Percentiles rank a stretch among this genome's conserved stretches.
Evolutionary conservation across 352 stramenopile species (phyloP).

Genomic region (Pythium sukuiense): DNA sequence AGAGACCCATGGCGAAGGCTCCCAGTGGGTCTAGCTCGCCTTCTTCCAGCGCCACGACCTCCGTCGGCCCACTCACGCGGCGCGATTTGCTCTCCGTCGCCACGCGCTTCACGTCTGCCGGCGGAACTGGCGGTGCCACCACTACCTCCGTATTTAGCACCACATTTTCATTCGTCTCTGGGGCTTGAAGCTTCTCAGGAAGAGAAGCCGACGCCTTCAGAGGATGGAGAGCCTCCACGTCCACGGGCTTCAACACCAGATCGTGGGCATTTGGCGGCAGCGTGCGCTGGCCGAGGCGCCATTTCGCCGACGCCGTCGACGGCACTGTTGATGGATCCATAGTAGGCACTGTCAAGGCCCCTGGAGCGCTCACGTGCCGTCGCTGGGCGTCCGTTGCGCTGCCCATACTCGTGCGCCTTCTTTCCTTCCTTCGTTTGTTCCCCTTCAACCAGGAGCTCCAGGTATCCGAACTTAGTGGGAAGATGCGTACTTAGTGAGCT

Average conservation of each 20-base stretch:
- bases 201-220: conserved; percentile 15
- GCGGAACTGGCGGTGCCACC: background rate
- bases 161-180: background rate
- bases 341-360: background rate
- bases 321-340: background rate
- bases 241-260: conserved; percentile 25
- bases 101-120: conserved; percentile 9
- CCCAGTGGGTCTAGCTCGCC: conserved; percentile 73
- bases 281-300: conserved; percentile 45
- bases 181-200: background rate
- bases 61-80: conserved; percentile 13
- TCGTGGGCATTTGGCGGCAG: conserved; percentile 31
- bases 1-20: conserved; percentile 34
- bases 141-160: background rate
- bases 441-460: background rate
- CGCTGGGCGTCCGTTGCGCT: conserved; percentile 9
- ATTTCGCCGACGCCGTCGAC: conserved; percentile 21
- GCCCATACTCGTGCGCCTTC: conserved; percentile 9
- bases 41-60: conserved; percentile 63
- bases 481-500: background rate
- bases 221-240: conserved; percentile 45
- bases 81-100: background rate
- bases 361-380: background rate
- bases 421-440: background rate
- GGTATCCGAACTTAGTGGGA: background rate